Percentiles rank a stretch among this genome's conserved stretches.
Evolutionary conservation across 345 rosid genomes (phyloP).

Genomic region (Draba incana): DNA sequence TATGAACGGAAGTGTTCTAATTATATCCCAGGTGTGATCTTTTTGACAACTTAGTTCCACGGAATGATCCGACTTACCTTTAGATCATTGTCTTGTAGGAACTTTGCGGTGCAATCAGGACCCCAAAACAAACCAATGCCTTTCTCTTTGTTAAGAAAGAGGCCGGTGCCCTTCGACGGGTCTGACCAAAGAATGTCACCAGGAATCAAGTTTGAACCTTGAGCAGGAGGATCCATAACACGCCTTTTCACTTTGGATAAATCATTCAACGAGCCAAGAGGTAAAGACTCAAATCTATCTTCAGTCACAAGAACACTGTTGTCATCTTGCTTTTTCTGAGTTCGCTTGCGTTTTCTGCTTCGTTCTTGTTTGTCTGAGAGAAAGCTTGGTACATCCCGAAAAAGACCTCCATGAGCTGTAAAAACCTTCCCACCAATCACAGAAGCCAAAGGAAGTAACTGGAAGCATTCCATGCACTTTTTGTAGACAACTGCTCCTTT

Average conservation of each 20-base stretch:
- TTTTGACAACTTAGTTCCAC: neutral
- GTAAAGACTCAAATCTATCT: slow-evolving; percentile 21
- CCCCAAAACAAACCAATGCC: slow-evolving; percentile 49
- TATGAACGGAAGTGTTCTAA: no score
- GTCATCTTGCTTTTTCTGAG: slow-evolving; percentile 40
- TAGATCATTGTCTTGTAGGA: slow-evolving; percentile 42
- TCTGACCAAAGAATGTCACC: slow-evolving; percentile 50
- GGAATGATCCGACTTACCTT: slow-evolving; percentile 34
- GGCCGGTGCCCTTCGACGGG: slow-evolving; percentile 37
- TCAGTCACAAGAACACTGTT: slow-evolving; percentile 30
- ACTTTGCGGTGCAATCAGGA: slow-evolving; percentile 47
- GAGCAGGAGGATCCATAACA: slow-evolving; percentile 40
- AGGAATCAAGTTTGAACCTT: slow-evolving; percentile 44
- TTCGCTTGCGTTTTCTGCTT: slow-evolving; percentile 42
- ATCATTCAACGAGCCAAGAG: slow-evolving; percentile 44
- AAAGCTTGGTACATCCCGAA: slow-evolving; percentile 40
- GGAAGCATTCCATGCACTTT: slow-evolving; percentile 45
- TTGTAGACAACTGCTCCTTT: slow-evolving; percentile 45
- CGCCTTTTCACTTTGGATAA: slow-evolving; percentile 42
- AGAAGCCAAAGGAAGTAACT: slow-evolving; percentile 45
- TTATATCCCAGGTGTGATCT: slow-evolving; percentile 1
- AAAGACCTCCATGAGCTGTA: slow-evolving; percentile 47
- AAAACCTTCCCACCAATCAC: slow-evolving; percentile 45
- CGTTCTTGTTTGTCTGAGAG: slow-evolving; percentile 42
- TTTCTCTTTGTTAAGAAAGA: slow-evolving; percentile 41